Percentiles rank a stretch among this genome's conserved stretches.
Evolutionary conservation across 2,329 filamentous ascomycete genomes (phyloP).

Genomic region (Calonectria henricotiae): DNA sequence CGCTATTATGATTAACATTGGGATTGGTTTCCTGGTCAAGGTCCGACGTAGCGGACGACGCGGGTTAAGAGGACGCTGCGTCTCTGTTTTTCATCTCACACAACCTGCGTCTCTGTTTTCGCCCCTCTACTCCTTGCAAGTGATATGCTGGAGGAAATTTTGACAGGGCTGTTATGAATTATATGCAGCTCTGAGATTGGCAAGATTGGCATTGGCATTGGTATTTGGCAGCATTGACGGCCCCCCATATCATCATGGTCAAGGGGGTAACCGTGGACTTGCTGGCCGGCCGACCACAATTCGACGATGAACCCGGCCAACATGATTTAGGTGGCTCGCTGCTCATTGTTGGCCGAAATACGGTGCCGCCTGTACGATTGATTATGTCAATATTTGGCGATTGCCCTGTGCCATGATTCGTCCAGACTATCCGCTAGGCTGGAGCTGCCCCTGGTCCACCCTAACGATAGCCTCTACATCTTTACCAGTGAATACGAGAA

Average conservation of each 20-base stretch:
- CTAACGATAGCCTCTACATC: conserved; percentile 9
- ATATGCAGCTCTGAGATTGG: conserved; percentile 19
- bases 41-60: neutral
- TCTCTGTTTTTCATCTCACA: conserved; percentile 13
- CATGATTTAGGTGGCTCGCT: conserved; percentile 4
- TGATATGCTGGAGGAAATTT: neutral
- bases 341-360: neutral
- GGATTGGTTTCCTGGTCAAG: conserved; percentile 5
- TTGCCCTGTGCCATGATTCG: conserved; percentile 23
- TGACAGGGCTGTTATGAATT: neutral
- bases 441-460: conserved; percentile 18
- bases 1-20: conserved; percentile 1
- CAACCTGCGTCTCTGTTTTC: neutral
- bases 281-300: neutral
- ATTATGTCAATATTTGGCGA: conserved; percentile 21
- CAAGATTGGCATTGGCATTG: conserved; percentile 32
- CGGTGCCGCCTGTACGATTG: neutral
- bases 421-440: conserved; percentile 13
- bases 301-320: neutral
- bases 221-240: conserved; percentile 26
- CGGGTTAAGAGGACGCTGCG: neutral
- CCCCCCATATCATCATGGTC: neutral
- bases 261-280: conserved; percentile 16
- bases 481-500: conserved; percentile 33
- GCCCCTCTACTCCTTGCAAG: neutral